These are phyloP conservation scores for Bullera alba DNA, from an alignment of 768 basidiomycete genomes.

Conservation along the genomic window DNA sequence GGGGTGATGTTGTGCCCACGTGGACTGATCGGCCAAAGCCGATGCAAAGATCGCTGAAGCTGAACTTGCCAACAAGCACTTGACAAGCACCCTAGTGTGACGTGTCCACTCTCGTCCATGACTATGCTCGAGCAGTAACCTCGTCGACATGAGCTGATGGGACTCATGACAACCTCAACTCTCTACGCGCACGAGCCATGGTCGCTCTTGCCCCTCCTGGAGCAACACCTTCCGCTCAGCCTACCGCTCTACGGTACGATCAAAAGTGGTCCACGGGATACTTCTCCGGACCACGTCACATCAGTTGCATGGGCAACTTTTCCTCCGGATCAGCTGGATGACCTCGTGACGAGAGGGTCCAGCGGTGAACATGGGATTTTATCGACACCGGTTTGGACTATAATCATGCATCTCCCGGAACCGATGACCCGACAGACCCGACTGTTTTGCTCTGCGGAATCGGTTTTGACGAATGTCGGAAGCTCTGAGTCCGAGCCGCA, in stretches of 20 bases:
- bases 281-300: neutral
- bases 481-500: neutral
- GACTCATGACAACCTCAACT: too few species aligned
- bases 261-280: neutral
- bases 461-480: neutral
- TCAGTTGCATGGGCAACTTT: neutral
- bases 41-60: too few species aligned
- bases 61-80: too few species aligned
- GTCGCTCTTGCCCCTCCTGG: neutral
- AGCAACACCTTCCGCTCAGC: neutral
- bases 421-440: neutral
- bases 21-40: too few species aligned
- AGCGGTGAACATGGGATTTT: too few species aligned
- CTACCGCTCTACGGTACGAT: neutral
- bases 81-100: too few species aligned
- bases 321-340: neutral
- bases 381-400: neutral
- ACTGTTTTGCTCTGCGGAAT: neutral
- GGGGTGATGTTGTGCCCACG: too few species aligned
- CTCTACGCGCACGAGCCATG: conserved; percentile 1
- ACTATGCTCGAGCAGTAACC: too few species aligned
- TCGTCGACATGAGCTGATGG: too few species aligned
- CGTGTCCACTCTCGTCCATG: too few species aligned
- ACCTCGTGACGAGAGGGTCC: too few species aligned
- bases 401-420: conserved; percentile 1